Conservation (phyloP, 495 filamentous ascomycete species). For the Neurospora pannonica region DNA sequence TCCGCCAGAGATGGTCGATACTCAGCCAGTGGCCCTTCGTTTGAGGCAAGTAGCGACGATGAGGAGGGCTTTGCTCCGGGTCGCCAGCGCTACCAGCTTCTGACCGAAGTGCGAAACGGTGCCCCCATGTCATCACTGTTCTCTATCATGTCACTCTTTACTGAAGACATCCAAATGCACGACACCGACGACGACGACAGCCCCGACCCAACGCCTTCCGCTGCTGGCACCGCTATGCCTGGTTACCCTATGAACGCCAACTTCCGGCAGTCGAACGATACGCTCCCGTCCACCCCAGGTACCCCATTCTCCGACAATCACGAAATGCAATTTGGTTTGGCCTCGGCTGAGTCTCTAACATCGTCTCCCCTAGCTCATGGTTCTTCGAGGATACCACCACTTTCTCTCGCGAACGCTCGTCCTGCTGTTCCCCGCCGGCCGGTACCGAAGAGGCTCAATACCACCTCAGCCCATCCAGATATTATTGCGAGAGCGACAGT, state of each 20-base stretch:
- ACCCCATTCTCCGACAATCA: conserved; percentile 30
- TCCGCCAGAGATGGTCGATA: conserved; percentile 52
- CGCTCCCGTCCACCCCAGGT: conserved; percentile 20
- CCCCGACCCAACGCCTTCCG: conserved; percentile 10
- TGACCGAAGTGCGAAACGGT: conserved; percentile 96
- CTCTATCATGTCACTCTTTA: conserved; percentile 92
- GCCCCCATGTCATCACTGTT: conserved; percentile 98
- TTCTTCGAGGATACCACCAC: conserved; percentile 52
- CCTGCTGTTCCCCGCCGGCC: conserved; percentile 19
- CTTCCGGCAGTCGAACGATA: conserved; percentile 34
- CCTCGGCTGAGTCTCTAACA: conserved; percentile 14
- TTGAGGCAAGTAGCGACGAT: conserved; percentile 49
- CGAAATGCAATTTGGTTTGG: conserved; percentile 4
- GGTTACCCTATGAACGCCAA: conserved; percentile 35
- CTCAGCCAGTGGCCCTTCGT: conserved; percentile 9
- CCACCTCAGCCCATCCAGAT: conserved; percentile 85
- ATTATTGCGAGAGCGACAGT: conserved; percentile 94
- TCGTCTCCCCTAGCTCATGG: conserved; percentile 13
- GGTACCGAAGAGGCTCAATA: conserved; percentile 34
- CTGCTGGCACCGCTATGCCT: conserved; percentile 14
- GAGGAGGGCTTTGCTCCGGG: conserved; percentile 49
- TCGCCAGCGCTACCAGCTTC: conserved; percentile 70
- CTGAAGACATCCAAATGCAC: conserved; percentile 79
- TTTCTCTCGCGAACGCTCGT: conserved; percentile 53
- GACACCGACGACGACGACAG: conserved; percentile 43